These are phyloP conservation scores for Geotrichum fermentans DNA, from an alignment of 1,139 yeast species.

Conservation along the genomic window DNA sequence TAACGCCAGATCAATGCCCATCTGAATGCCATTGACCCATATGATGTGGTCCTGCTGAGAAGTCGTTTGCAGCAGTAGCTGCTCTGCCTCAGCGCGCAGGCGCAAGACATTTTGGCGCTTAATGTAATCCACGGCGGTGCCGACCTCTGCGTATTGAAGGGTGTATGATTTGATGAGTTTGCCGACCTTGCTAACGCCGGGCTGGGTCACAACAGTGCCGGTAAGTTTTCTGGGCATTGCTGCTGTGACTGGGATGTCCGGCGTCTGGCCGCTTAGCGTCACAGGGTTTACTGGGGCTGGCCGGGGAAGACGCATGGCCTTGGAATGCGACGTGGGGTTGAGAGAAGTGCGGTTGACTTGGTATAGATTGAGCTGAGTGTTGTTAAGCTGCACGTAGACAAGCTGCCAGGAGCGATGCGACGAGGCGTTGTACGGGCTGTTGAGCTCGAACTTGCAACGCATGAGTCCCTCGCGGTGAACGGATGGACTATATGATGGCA, in stretches of 20 bases:
- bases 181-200: constrained; percentile 3
- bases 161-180: constrained; percentile 43
- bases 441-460: constrained; percentile 36
- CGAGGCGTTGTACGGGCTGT: constrained; percentile 37
- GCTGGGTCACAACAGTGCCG: constrained; percentile 3
- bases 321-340: background rate
- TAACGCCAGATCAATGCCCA: constrained; percentile 40
- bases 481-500: constrained; percentile 37
- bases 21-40: constrained; percentile 50
- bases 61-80: constrained; percentile 52
- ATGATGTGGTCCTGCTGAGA: constrained; percentile 52
- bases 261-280: background rate
- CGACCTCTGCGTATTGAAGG: constrained; percentile 63
- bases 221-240: constrained; percentile 3
- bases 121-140: constrained; percentile 64
- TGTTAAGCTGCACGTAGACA: constrained; percentile 51
- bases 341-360: constrained; percentile 21
- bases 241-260: background rate
- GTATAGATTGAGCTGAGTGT: constrained; percentile 51
- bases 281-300: background rate
- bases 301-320: background rate
- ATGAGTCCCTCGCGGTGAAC: constrained; percentile 33
- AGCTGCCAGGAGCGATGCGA: constrained; percentile 49
- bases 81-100: constrained; percentile 63
- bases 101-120: constrained; percentile 57